Base-by-base conservation (phyloP, 2,329 filamentous ascomycete species). In the Hirsutella rhossiliensis region DNA sequence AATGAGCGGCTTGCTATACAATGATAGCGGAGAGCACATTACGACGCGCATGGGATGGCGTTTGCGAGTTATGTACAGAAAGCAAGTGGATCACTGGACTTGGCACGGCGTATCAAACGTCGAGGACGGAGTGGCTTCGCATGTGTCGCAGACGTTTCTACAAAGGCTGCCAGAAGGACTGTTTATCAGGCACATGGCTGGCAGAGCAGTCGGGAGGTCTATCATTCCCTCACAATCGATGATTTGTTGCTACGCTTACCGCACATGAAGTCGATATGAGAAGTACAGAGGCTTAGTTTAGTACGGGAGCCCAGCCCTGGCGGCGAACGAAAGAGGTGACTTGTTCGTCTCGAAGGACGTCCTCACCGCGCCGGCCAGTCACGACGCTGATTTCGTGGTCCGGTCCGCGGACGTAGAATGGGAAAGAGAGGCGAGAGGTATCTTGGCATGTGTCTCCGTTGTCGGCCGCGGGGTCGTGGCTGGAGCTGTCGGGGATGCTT, bases 361-460 rank as follows among this genome's bases (percentile, higher is more conserved):
- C 78, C 5, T 56, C 60, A 2, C 74, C 78, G 11, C 66, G 62
- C 43, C 80, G 65, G 1, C 78, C 79, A 2, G 81, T 86, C 3
- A 86, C 67, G 3, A 84, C 64, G 54, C 81, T 86, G n/a, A 71
- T 66, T 61, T 86, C 82, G 32, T 66, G 52, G 2, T 80, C 76
- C 5, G 71, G 67, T 0, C 80, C 82, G 8, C 65, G 62, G 2
- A 85, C 77, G 46, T 75, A 69, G 49, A 86, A 85, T 0, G 77
- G 66, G 52, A 76, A 82, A 0, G 62, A 64, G 5, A 68, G 47
- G 7, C 62, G 59, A 28, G n/a, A n/a, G n/a, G n/a, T n/a, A n/a
- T n/a, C n/a, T n/a, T 13, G 29, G 13, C 8, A 30, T 30, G 29
- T 30, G 29, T 30, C 29, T 13, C 13, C 29, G n/a, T n/a, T n/a